Evolutionary conservation across 1,139 yeast genomes (phyloP).

Genomic region (Diutina catenulata): DNA sequence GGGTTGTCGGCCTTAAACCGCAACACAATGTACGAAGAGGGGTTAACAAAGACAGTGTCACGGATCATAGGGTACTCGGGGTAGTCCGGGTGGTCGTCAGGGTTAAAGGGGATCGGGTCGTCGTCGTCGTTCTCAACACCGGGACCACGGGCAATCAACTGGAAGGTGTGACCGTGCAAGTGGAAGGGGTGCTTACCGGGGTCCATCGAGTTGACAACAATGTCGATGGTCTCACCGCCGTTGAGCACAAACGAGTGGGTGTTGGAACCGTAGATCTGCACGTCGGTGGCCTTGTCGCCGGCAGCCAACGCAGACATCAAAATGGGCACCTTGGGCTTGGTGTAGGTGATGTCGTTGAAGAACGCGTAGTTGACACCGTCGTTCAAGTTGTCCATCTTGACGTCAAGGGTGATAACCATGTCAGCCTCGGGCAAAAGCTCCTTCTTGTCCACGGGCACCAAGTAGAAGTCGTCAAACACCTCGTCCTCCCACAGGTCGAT

Average conservation of each 20-base stretch:
- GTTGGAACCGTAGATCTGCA: conserved; percentile 47
- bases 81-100: conserved; percentile 18
- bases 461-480: conserved; percentile 53
- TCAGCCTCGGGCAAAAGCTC: conserved; percentile 56
- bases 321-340: conserved; percentile 73
- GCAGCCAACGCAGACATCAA: conserved; percentile 65
- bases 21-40: conserved; percentile 55
- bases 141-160: conserved; percentile 29
- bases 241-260: conserved; percentile 64
- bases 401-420: conserved; percentile 49
- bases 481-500: conserved; percentile 28
- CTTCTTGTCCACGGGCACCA: conserved; percentile 42
- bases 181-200: conserved; percentile 86
- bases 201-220: conserved; percentile 59
- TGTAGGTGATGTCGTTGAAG: conserved; percentile 74
- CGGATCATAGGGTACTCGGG: conserved; percentile 52
- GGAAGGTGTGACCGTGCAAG: conserved; percentile 74
- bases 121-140: conserved; percentile 21
- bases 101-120: conserved; percentile 27
- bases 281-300: conserved; percentile 43
- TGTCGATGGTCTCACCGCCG: conserved; percentile 52
- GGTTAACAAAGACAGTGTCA: conserved; percentile 55
- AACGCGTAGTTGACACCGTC: conserved; percentile 86
- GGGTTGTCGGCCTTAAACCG: conserved; percentile 50
- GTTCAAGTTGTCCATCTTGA: conserved; percentile 66